phyloP scores from a whole-genome alignment of 1,139 yeast genomes.

The Yamadazyma aaseri region DNA sequence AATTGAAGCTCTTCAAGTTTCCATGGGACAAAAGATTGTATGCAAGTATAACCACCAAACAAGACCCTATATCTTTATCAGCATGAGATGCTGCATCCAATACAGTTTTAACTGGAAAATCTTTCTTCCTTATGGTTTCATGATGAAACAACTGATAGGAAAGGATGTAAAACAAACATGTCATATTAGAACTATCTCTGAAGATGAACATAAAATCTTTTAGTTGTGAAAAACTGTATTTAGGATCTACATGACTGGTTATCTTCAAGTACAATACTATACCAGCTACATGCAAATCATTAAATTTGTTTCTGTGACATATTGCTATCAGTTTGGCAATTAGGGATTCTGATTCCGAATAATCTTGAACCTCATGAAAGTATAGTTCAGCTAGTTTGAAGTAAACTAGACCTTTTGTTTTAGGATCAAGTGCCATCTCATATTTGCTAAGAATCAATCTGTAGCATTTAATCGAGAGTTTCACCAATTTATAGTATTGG shows the following conservation, averaged over 20 bases:
- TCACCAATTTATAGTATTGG: conserved; percentile 36
- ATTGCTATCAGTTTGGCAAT: conserved; percentile 37
- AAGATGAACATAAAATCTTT: neutral
- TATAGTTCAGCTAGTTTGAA: conserved; percentile 36
- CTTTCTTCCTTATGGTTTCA: conserved; percentile 7
- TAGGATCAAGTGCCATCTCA: conserved; percentile 24
- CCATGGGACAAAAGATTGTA: neutral
- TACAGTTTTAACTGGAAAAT: neutral
- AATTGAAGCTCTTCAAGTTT: neutral
- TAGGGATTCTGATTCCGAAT: conserved; percentile 39
- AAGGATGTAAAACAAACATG: conserved; percentile 4
- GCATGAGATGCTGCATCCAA: neutral
- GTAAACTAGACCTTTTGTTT: conserved; percentile 29
- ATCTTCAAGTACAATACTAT: conserved; percentile 3
- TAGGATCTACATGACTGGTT: neutral
- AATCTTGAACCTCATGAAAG: conserved; percentile 39
- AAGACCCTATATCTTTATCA: neutral
- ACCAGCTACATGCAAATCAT: neutral
- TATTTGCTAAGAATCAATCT: conserved; percentile 30
- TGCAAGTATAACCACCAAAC: neutral
- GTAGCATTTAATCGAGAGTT: conserved; percentile 37
- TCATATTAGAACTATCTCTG: neutral
- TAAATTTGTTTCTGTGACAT: conserved; percentile 22
- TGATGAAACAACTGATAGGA: conserved; percentile 14
- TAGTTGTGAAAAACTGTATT: neutral